phyloP scores from a whole-genome alignment of 345 rosid species.

The Citrus glauca region DNA sequence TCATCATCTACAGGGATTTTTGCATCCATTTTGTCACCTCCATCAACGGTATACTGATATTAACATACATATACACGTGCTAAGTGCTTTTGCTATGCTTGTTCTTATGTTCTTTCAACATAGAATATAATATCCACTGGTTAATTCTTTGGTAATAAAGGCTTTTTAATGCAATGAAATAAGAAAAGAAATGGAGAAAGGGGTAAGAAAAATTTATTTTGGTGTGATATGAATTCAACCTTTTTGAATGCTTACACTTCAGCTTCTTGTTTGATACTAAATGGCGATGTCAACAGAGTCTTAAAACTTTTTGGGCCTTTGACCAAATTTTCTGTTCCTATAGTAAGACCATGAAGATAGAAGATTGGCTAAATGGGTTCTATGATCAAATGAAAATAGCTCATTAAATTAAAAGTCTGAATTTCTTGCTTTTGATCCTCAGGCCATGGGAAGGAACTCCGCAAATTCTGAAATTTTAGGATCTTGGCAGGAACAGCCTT shows the following conservation, averaged over 20 bases:
- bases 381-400: not conserved
- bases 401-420: not conserved
- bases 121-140: not conserved
- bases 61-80: not conserved
- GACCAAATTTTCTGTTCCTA: not conserved
- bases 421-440: slow-evolving; percentile 3
- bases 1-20: slow-evolving; percentile 49
- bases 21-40: slow-evolving; percentile 62
- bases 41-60: slow-evolving; percentile 36
- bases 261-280: not conserved
- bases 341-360: not conserved
- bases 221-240: not conserved
- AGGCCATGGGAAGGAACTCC: slow-evolving; percentile 48
- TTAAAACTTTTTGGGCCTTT: not conserved
- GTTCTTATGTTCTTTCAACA: not conserved
- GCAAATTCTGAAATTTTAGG: slow-evolving; percentile 38
- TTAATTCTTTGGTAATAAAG: not conserved
- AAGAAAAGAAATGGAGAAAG: not conserved
- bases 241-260: not conserved
- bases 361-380: not conserved
- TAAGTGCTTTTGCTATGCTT: not conserved
- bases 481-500: slow-evolving; percentile 37
- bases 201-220: not conserved
- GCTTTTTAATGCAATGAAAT: not conserved
- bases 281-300: not conserved